Evolutionary conservation across 2,329 filamentous ascomycete genomes (phyloP), one percentile per base, ranked within the genome.

Genomic region (Arthrinium phaeospermum): DNA sequence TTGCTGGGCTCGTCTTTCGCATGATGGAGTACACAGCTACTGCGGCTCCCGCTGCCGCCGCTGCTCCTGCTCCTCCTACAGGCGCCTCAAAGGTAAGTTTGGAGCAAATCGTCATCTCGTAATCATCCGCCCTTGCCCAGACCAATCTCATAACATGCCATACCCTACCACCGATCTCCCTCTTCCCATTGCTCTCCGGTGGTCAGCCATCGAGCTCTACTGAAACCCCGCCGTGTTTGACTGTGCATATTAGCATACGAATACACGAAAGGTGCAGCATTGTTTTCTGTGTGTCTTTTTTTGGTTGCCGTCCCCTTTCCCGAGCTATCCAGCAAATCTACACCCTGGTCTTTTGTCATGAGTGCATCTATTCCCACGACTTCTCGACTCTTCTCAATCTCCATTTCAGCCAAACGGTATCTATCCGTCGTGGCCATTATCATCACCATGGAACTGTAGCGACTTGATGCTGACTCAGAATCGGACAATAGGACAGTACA

Each of bases 381-480:
- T 41, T 41, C 12, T 24, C 5, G 57, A n/a, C 34, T 41, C 57
- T 64, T 24, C 34, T 12, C 22, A 41, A n/a, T 34, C 34, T 41
- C n/a, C 57, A 12, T 22, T 34, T 41, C 57, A 41, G 34, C 5
- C 57, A 64, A 64, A 41, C 57, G 34, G 19, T 41, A 37, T 37
- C 30, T 41, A 19, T 57, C 47, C 47, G 45, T 69, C 64, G 24
- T 22, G 16, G 44, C 46, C 46, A 61, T 61, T 22, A 22, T 30
- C 41, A 30, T 69, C 27, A 49, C 16, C 45, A 49, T 69, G 27
- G 34, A 69, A 69, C 68, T 53, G 47, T 70, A 57, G 37, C 30
- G 72, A 71, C 72, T 74, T 64, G 73, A 75, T 79, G 79, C 79
- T 80, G 78, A 80, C 75, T 80, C 78, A 79, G 77, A 79, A 69